Evolutionary conservation across 2,329 filamentous ascomycete genomes (phyloP), one percentile per base, ranked within the genome.

Genomic region (Cladosporium sp.): DNA sequence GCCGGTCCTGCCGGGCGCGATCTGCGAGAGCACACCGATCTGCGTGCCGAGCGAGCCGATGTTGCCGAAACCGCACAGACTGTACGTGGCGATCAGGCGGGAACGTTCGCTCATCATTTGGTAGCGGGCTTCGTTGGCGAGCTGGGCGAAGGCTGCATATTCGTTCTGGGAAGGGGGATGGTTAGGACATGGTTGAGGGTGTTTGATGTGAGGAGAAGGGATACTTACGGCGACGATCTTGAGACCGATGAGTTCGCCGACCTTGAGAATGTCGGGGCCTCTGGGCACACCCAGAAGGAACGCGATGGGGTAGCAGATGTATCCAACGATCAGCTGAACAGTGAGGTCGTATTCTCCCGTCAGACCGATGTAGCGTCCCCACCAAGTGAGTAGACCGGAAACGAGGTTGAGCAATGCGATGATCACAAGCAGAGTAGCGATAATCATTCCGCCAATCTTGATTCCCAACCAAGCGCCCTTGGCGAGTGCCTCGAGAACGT

Each of bases 11-110:
- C 77, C 76, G 0, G 89, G 89, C 0, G 88, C 85, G 54, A 95
- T 81, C 71, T 95, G 89, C 3, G 85, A 82, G 47, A 95, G 78
- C 52, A 95, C 88, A 74, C 89, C 89, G 54, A 95, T 93, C 71
- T 95, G 89, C 50, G 89, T 92, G 66, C 89, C 89, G 42, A 95
- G 79, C 24, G 88, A 92, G 48, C 87, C 86, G 59, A 95, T 86
- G 73, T 95, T 95, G 56, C 88, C 90, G 59, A 71, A 72, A 52
- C 77, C 76, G 70, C 89, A 95, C 57, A 91, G 80, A 17, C 88
- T 87, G 65, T 95, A 95, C 44, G 88, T 95, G 41, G 86, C 88
- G 63, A 95, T 95, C 58, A 95, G 79, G 40, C 78, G 78, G 19
- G 88, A 89, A 47, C 89, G 88, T 13, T 80, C 73, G 24, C 81